Evolutionary conservation across 2,329 filamentous ascomycete genomes (phyloP).

Genomic region (Corniculantispora saksenae): DNA sequence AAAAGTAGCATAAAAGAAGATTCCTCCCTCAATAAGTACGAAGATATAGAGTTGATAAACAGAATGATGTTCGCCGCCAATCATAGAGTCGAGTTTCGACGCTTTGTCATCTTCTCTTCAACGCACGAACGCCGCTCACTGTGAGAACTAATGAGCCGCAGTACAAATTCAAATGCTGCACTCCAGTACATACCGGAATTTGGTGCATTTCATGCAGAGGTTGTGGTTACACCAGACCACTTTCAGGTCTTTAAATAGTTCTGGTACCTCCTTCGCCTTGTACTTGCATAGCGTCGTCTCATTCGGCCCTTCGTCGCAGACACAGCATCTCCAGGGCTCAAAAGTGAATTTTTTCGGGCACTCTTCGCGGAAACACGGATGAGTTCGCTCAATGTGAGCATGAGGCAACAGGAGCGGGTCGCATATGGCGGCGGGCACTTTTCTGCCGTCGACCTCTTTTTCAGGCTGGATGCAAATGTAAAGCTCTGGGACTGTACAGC

Average conservation of each 20-base stretch:
- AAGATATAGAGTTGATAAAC: background rate
- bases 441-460: background rate
- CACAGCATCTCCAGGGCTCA: constrained; percentile 12
- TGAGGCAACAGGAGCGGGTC: background rate
- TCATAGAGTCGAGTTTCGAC: background rate
- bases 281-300: constrained; percentile 1
- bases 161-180: no score
- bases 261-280: background rate
- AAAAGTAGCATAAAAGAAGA: background rate
- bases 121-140: constrained; percentile 6
- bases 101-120: background rate
- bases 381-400: background rate
- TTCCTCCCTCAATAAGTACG: background rate
- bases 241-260: background rate
- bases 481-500: constrained; percentile 4
- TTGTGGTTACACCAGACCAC: background rate
- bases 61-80: no score
- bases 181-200: constrained; percentile 1
- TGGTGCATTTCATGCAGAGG: constrained; percentile 8
- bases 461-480: background rate
- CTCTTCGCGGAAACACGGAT: background rate
- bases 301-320: constrained; percentile 3
- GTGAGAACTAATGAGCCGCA: background rate
- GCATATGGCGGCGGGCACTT: background rate
- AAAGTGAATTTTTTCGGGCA: background rate